Conservation (phyloP, 192 early-diverging fungal genomes). For the Linderina pennispora region DNA sequence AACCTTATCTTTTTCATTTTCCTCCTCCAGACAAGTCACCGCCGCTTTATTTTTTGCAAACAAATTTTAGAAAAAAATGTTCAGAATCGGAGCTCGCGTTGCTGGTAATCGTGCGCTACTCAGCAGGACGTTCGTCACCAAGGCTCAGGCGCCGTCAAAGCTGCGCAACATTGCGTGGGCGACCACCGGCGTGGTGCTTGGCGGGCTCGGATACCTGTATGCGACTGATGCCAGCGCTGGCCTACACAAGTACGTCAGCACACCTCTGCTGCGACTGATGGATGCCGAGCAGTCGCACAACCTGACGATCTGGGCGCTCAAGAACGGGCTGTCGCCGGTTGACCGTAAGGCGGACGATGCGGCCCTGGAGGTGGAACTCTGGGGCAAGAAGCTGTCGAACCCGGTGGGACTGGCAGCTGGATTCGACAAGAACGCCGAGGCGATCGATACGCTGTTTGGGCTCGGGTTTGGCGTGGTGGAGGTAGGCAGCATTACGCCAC, state of each 20-base stretch:
- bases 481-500: slow-evolving; percentile 81
- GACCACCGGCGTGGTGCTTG: slow-evolving; percentile 26
- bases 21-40: too few relatives aligned
- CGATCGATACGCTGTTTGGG: slow-evolving; percentile 72
- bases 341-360: slow-evolving; percentile 55
- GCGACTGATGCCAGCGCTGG: slow-evolving; percentile 68
- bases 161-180: slow-evolving; percentile 24
- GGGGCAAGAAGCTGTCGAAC: slow-evolving; percentile 66
- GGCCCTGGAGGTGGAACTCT: slow-evolving; percentile 57
- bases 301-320: slow-evolving; percentile 54
- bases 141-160: slow-evolving; percentile 18
- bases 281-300: slow-evolving; percentile 75
- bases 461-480: slow-evolving; percentile 90
- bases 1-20: too few relatives aligned
- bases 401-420: slow-evolving; percentile 87
- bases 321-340: slow-evolving; percentile 54
- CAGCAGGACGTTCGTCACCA: slow-evolving; percentile 15
- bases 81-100: slow-evolving; percentile 13
- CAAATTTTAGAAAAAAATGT: too few relatives aligned
- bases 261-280: slow-evolving; percentile 63
- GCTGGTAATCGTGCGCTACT: neutral
- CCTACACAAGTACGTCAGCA: slow-evolving; percentile 56
- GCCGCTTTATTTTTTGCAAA: too few relatives aligned
- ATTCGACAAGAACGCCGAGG: slow-evolving; percentile 89
- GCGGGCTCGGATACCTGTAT: slow-evolving; percentile 50